Evolutionary conservation across 805 yeast genomes (phyloP).

Genomic region (Starmerella stellata): DNA sequence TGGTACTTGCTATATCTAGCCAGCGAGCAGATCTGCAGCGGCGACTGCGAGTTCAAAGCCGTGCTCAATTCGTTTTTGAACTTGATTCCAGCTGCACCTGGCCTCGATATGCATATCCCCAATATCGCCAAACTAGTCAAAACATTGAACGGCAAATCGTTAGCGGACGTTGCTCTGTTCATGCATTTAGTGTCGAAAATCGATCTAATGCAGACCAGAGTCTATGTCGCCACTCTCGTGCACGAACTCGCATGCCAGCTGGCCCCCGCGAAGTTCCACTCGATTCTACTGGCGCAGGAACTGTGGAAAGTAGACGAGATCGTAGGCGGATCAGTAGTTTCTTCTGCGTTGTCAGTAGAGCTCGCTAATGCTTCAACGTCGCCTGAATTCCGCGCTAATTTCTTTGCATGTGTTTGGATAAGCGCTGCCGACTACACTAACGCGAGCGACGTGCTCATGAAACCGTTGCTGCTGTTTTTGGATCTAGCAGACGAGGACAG

Average conservation of each 20-base stretch:
- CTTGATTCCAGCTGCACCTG: constrained; percentile 8
- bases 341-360: constrained; percentile 50
- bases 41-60: not conserved
- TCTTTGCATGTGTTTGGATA: constrained; percentile 55
- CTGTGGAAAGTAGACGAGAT: constrained; percentile 42
- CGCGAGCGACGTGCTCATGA: constrained; percentile 31
- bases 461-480: constrained; percentile 49
- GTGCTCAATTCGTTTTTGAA: constrained; percentile 5
- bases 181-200: constrained; percentile 3
- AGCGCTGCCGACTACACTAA: constrained; percentile 39
- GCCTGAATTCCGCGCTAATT: constrained; percentile 30
- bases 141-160: not conserved
- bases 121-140: not conserved
- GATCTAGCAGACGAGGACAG: constrained; percentile 31
- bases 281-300: constrained; percentile 21
- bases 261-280: not conserved
- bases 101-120: constrained; percentile 5
- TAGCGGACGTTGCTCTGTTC: constrained; percentile 10
- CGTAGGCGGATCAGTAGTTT: constrained; percentile 38
- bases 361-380: constrained; percentile 27
- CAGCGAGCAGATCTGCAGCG: constrained; percentile 3
- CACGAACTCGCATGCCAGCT: not conserved
- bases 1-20: constrained; percentile 16
- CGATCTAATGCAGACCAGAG: constrained; percentile 4
- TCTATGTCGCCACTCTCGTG: constrained; percentile 6